phyloP scores from a whole-genome alignment of 768 basidiomycete species.

The Naganishia kalamii region DNA sequence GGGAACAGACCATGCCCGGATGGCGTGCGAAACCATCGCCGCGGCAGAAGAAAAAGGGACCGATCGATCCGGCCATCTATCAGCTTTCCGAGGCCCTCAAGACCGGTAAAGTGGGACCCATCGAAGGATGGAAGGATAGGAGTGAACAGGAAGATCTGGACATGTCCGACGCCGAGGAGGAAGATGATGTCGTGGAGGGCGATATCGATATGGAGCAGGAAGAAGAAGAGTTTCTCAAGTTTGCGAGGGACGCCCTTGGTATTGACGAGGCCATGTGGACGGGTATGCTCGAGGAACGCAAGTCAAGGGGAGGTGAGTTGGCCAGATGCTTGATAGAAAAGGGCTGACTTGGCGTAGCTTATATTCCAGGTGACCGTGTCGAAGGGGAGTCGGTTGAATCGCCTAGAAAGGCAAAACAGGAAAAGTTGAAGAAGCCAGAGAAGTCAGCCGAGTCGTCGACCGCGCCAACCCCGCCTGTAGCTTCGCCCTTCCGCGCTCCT shows the following conservation, averaged over 20 bases:
- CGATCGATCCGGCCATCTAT: slow-evolving; percentile 15
- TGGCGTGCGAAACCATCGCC: slow-evolving; percentile 28
- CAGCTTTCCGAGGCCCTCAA: slow-evolving; percentile 15
- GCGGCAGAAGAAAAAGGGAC: slow-evolving; percentile 8
- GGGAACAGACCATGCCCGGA: slow-evolving; percentile 46
- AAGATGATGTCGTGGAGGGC: slow-evolving; percentile 53
- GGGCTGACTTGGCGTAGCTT: slow-evolving; percentile 20
- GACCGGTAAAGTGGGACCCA: slow-evolving; percentile 17
- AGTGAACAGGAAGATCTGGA: slow-evolving; percentile 18
- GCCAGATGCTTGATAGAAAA: neutral
- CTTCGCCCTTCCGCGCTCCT: neutral
- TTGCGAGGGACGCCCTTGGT: slow-evolving; percentile 84
- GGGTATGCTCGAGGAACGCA: slow-evolving; percentile 73
- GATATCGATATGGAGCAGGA: slow-evolving; percentile 81
- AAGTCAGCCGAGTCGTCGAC: no score
- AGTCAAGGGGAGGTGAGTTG: slow-evolving; percentile 69
- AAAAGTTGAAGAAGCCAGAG: no score
- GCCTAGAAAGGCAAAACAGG: no score
- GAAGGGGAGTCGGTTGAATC: no score
- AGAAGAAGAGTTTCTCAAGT: slow-evolving; percentile 89
- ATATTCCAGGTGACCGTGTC: slow-evolving; percentile 14
- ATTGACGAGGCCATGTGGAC: slow-evolving; percentile 83
- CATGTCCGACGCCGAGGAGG: slow-evolving; percentile 54
- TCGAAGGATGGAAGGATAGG: slow-evolving; percentile 15
- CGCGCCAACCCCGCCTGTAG: neutral